These are phyloP conservation scores for Fragaria ananassa DNA, from an alignment of 306 rosid genomes.

Conservation along the genomic window DNA sequence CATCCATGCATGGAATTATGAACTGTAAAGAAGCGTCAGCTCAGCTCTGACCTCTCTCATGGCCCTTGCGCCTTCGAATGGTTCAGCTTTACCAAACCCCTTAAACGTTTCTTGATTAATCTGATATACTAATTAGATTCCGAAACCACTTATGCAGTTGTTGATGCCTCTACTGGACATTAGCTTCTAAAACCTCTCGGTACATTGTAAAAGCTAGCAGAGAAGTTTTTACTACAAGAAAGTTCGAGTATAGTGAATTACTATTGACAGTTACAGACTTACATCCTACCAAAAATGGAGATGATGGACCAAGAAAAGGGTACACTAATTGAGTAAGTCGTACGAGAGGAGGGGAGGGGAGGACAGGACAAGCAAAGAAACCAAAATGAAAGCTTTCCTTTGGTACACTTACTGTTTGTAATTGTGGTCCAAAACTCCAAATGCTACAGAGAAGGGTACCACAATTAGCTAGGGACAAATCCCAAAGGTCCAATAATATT, in stretches of 20 bases:
- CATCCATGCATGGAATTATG: conserved; percentile 31
- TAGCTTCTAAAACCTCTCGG: neutral
- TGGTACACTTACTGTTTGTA: neutral
- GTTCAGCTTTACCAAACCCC: conserved; percentile 15
- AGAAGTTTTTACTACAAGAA: neutral
- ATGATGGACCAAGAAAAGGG: neutral
- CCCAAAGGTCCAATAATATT: neutral
- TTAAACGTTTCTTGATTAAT: neutral
- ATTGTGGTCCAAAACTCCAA: conserved; percentile 22
- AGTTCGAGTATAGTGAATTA: neutral
- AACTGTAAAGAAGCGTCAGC: conserved; percentile 15
- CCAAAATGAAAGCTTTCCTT: neutral
- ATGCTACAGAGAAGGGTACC: neutral
- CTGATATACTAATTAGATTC: neutral
- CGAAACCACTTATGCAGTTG: neutral
- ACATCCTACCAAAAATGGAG: neutral
- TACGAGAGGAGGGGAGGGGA: neutral
- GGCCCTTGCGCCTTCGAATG: neutral
- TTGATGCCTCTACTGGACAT: neutral
- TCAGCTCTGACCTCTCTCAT: neutral
- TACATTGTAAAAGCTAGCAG: neutral
- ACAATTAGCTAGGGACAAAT: neutral
- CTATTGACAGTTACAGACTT: conserved; percentile 1
- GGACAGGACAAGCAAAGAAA: neutral
- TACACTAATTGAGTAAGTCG: conserved; percentile 2